phyloP scores from a whole-genome alignment of 2,329 filamentous ascomycete genomes.

The Microsporum audouinii region DNA sequence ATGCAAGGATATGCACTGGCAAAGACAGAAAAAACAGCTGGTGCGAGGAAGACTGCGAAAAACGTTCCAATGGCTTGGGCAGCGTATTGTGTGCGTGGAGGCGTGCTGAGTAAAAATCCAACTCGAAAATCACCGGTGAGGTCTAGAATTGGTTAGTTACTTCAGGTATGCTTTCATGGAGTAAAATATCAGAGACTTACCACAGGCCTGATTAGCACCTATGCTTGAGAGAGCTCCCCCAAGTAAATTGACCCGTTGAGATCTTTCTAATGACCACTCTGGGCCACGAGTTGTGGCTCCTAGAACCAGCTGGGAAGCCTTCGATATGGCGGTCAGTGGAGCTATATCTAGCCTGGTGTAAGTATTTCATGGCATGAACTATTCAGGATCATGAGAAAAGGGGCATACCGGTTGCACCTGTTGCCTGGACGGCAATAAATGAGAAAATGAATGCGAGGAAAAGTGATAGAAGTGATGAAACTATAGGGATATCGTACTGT shows the following conservation, averaged over 20 bases:
- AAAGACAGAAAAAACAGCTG: constrained; percentile 57
- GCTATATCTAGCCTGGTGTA: constrained; percentile 40
- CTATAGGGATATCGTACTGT: constrained; percentile 6
- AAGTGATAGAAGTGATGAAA: constrained; percentile 6
- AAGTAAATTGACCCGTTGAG: constrained; percentile 55
- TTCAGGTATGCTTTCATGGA: constrained; percentile 27
- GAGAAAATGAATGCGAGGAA: constrained; percentile 8
- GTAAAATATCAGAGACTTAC: constrained; percentile 15
- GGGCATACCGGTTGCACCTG: constrained; percentile 13
- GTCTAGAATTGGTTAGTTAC: constrained; percentile 25
- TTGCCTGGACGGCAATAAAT: constrained; percentile 14
- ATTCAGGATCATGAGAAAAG: not conserved
- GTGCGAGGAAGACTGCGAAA: constrained; percentile 55
- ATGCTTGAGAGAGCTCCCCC: constrained; percentile 35
- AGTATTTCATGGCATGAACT: not conserved
- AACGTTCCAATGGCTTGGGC: constrained; percentile 53
- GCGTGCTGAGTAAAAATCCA: constrained; percentile 55
- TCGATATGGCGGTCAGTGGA: constrained; percentile 54
- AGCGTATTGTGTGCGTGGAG: constrained; percentile 54
- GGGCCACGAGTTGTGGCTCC: constrained; percentile 47
- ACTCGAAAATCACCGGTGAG: constrained; percentile 55
- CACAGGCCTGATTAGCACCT: constrained; percentile 10
- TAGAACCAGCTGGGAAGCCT: constrained; percentile 57
- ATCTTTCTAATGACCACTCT: constrained; percentile 33
- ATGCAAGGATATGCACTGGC: constrained; percentile 59